Conservation (phyloP, 2,329 filamentous ascomycete species). For the Aspergillus unguis region DNA sequence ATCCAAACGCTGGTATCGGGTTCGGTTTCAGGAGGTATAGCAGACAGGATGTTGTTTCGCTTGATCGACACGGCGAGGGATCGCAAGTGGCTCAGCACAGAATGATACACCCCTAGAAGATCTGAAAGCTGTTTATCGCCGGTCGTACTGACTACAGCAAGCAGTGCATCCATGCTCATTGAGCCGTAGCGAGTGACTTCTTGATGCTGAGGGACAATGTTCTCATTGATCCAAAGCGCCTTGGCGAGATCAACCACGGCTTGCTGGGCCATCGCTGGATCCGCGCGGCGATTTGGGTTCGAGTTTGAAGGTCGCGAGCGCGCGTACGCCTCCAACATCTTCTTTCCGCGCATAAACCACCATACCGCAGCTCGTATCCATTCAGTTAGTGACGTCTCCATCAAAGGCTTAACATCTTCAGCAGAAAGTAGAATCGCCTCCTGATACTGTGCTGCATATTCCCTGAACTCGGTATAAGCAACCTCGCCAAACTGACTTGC, state of each 20-base stretch:
- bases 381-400: slow-evolving; percentile 60
- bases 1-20: slow-evolving; percentile 79
- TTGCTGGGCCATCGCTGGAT: slow-evolving; percentile 58
- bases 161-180: slow-evolving; percentile 38
- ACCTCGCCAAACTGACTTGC: slow-evolving; percentile 56
- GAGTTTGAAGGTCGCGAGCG: slow-evolving; percentile 56
- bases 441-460: slow-evolving; percentile 68
- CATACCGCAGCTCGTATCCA: slow-evolving; percentile 72
- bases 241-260: slow-evolving; percentile 84
- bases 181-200: slow-evolving; percentile 40
- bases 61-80: slow-evolving; percentile 80
- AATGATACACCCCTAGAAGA: slow-evolving; percentile 50
- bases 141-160: slow-evolving; percentile 42
- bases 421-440: slow-evolving; percentile 75
- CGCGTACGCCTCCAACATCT: slow-evolving; percentile 69
- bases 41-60: slow-evolving; percentile 72
- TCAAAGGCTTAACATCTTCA: slow-evolving; percentile 66
- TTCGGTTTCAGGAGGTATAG: slow-evolving; percentile 57
- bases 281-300: slow-evolving; percentile 43
- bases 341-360: slow-evolving; percentile 86
- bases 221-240: slow-evolving; percentile 69
- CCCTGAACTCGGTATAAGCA: slow-evolving; percentile 66
- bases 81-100: slow-evolving; percentile 62
- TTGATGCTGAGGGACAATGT: slow-evolving; percentile 39
- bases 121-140: slow-evolving; percentile 47